Base-by-base conservation (phyloP, 768 basidiomycete genomes). In the Tulasnella sp. region DNA sequence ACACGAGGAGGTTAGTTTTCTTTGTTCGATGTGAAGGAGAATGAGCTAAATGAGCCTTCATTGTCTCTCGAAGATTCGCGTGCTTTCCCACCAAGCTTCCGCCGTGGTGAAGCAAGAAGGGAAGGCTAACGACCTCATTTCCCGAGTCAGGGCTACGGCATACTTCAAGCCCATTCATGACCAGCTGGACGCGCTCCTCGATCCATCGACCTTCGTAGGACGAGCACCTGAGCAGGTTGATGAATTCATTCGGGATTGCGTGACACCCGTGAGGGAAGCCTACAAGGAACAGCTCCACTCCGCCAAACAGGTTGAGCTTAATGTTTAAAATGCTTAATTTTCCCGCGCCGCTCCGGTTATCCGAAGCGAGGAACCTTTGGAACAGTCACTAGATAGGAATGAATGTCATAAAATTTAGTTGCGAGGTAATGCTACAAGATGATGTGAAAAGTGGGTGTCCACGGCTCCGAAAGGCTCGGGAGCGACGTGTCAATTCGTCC, bases 191-290 rank as follows among this genome's bases (percentile, higher is more conserved):
- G 83, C 81, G 45, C 83, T 99, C 79, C 85, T 99, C 77, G 91
- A 98, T 69, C 95, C 97, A 37, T 84, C 84, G 79, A 96, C 90
- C 74, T 99, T 99, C 83, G 89, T 97, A 69, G 97, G 97, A 1
- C 87, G 96, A 22, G 97, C 97, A 15, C 94, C 97, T 0, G 90
- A 99, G 82, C 97, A 99, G 85, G 96, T 98, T 15, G 93, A 95
- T 82, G 85, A 82, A 76, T 99, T 99, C 83, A 81, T 99, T 76
- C 86, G 84, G 80, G 92, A 95, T 1, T 96, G 93, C 91, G 95
- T 99, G 29, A 83, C 83, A 73, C 95, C 96, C n/a, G 94, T 91
- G 12, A 83, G 98, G 73, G 79, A 83, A 78, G 82, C 82, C 15
- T 86, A 85, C 76, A 76, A 81, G 71, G 82, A 81, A 17, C 81